phyloP scores from a whole-genome alignment of 1,284 basidiomycete species.

The Laetiporus sulphureus region DNA sequence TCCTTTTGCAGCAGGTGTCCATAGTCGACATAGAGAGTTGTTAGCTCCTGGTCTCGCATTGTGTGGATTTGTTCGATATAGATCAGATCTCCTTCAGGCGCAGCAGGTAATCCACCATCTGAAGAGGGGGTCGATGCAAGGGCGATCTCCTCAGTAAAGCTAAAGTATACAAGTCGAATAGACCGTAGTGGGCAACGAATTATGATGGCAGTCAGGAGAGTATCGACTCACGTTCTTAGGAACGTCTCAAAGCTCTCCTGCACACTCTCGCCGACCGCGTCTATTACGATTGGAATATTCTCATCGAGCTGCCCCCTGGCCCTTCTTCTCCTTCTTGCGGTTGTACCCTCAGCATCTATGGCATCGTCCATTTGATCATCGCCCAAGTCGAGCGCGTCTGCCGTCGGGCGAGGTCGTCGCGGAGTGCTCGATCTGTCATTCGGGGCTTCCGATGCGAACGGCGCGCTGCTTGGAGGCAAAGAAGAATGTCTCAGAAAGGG shows the following conservation, averaged over 20 bases:
- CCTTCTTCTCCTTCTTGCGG: conserved; percentile 35
- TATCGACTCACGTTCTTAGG: conserved; percentile 64
- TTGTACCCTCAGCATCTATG: conserved; percentile 17
- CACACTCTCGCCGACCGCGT: conserved; percentile 90
- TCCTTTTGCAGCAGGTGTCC: conserved; percentile 86
- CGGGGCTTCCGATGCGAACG: conserved; percentile 41
- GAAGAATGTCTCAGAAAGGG: conserved; percentile 34
- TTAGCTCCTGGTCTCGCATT: conserved; percentile 89
- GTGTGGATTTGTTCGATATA: conserved; percentile 91
- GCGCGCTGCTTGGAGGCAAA: conserved; percentile 65
- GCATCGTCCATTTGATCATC: conserved; percentile 48
- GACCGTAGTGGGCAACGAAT: background rate
- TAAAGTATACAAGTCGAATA: conserved; percentile 23
- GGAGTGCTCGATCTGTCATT: conserved; percentile 34
- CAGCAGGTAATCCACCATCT: conserved; percentile 52
- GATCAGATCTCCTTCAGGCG: conserved; percentile 56
- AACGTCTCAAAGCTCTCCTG: conserved; percentile 88
- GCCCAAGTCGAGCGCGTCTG: conserved; percentile 56
- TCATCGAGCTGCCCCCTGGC: conserved; percentile 45
- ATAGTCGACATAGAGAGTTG: conserved; percentile 96
- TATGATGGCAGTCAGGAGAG: background rate
- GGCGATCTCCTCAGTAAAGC: conserved; percentile 76
- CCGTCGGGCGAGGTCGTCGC: conserved; percentile 38
- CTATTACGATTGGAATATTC: conserved; percentile 82
- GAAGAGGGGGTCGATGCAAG: conserved; percentile 72